Evolutionary conservation across 179 eudicot species (phyloP), one percentile per base, ranked within the genome.

Genomic region (Patellifolia procumbens): DNA sequence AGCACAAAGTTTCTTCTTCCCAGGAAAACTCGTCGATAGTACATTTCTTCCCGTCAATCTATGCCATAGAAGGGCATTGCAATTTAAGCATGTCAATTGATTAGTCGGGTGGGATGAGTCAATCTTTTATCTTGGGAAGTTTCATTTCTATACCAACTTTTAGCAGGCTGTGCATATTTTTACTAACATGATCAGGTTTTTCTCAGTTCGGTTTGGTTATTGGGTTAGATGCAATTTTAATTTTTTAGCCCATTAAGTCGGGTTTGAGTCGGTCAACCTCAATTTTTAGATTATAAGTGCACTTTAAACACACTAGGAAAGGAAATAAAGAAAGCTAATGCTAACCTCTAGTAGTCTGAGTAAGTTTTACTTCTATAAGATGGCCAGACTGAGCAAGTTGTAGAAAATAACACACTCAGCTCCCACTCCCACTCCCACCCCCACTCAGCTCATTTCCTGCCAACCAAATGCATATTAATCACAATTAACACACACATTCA

Each of bases 361-460:
- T 94, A 94, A 29, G 97, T 87, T 75, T 91, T 94, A 7, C 94
- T 89, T 66, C 88, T 84, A 56, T 78, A 89, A 68, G 79, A 63
- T 17, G 98, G 98, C 76, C 93, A 91, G 84, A 10, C 91, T 97
- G 17, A 92, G 92, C 84, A 92, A 81, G 86, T 85, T 56, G 92
- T 91, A 71, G 86, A 62, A 74, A 92, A n/a, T n/a, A n/a, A n/a
- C n/a, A n/a, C n/a, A n/a, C n/a, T n/a, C n/a, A n/a, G n/a, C 87
- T 83, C 87, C 78, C 42, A 83, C 77, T 61, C 96, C 98, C 15
- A 94, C 91, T 70, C n/a, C 98, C 97, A 70, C 48, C 76, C 22
- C 98, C 98, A 73, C 96, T 58, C 78, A 94, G 81, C 80, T 94
- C 97, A 80, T 94, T 94, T 84, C 98, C 97, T 93, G 84, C 31